A percentile compares a stretch with the other conserved stretches of the same genome.
These are phyloP conservation scores for Eudorina sp. DNA, from an alignment of 139 green algal genomes.

Conservation along the genomic window DNA sequence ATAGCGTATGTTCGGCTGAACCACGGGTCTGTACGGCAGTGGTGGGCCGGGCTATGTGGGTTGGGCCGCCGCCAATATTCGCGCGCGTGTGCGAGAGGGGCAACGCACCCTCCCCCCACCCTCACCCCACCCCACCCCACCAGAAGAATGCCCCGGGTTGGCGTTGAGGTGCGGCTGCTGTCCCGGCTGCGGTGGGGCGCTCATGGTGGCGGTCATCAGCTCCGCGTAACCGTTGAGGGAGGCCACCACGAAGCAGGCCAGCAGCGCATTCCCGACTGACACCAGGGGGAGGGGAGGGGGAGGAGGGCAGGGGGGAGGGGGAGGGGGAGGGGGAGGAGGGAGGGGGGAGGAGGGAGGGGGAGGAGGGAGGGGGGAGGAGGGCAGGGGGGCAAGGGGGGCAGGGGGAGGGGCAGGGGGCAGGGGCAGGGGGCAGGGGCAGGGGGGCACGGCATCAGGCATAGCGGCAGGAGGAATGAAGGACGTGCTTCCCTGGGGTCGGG, in stretches of 20 bases:
- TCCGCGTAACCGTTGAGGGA: slow-evolving; percentile 81
- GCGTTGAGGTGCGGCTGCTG: slow-evolving; percentile 70
- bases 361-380: too few relatives aligned
- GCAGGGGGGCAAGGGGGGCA: too few relatives aligned
- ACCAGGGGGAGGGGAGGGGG: background rate
- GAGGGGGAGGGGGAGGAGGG: background rate
- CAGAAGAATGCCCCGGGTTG: slow-evolving; percentile 77
- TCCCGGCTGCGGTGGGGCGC: slow-evolving; percentile 56
- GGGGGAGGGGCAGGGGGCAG: too few relatives aligned
- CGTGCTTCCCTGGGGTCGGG: too few relatives aligned
- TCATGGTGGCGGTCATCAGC: slow-evolving; percentile 66
- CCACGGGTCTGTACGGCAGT: too few relatives aligned
- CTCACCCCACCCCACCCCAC: slow-evolving; percentile 8
- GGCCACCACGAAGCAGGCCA: slow-evolving; percentile 79
- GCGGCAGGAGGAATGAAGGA: too few relatives aligned
- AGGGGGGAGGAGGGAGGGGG: background rate
- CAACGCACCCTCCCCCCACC: background rate
- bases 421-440: too few relatives aligned
- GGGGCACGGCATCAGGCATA: too few relatives aligned
- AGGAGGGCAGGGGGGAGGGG: background rate
- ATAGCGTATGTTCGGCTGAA: too few relatives aligned
- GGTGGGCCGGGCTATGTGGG: too few relatives aligned
- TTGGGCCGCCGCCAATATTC: too few relatives aligned
- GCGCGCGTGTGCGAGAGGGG: too few relatives aligned
- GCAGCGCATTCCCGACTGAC: slow-evolving; percentile 69